Percentiles rank a stretch among this genome's conserved stretches.
Conservation (phyloP, 2,329 filamentous ascomycete species). For the Curvularia lunata region DNA sequence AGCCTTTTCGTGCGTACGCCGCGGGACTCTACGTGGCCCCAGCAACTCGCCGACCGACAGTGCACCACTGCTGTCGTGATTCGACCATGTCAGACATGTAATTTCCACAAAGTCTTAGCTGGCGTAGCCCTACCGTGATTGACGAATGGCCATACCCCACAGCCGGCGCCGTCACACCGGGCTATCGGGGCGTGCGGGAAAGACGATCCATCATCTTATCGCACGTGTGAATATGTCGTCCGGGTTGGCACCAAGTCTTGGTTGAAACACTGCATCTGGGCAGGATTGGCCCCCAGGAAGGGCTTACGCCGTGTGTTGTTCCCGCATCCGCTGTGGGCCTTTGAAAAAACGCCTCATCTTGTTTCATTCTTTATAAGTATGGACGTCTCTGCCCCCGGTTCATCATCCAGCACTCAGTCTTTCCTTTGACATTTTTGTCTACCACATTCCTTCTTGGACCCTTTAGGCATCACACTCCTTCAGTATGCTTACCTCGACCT, state of each 20-base stretch:
- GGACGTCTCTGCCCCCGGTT: background rate
- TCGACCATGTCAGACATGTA: constrained; percentile 17
- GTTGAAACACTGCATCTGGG: constrained; percentile 20
- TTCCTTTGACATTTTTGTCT: constrained; percentile 18
- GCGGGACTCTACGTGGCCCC: constrained; percentile 28
- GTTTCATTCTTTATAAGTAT: constrained; percentile 25
- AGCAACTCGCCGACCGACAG: constrained; percentile 14
- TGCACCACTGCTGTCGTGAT: constrained; percentile 15
- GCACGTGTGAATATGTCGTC: constrained; percentile 25
- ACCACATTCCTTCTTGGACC: constrained; percentile 22
- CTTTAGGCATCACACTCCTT: constrained; percentile 18
- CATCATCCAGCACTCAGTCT: constrained; percentile 10
- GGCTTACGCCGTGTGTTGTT: constrained; percentile 20
- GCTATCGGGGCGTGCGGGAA: constrained; percentile 15
- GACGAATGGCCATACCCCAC: constrained; percentile 19
- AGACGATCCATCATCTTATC: constrained; percentile 20
- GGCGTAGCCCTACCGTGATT: constrained; percentile 13
- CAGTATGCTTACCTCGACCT: constrained; percentile 31
- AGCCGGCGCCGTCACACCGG: constrained; percentile 21
- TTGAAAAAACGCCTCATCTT: constrained; percentile 13
- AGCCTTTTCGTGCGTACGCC: constrained; percentile 19
- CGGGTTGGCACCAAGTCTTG: constrained; percentile 19
- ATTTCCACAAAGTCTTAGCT: constrained; percentile 30
- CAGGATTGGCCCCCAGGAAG: constrained; percentile 12
- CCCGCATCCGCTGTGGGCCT: constrained; percentile 16